Evolutionary conservation across 2,329 filamentous ascomycete species (phyloP), one percentile per base, ranked within the genome.

Genomic region (Exophiala viscosa): DNA sequence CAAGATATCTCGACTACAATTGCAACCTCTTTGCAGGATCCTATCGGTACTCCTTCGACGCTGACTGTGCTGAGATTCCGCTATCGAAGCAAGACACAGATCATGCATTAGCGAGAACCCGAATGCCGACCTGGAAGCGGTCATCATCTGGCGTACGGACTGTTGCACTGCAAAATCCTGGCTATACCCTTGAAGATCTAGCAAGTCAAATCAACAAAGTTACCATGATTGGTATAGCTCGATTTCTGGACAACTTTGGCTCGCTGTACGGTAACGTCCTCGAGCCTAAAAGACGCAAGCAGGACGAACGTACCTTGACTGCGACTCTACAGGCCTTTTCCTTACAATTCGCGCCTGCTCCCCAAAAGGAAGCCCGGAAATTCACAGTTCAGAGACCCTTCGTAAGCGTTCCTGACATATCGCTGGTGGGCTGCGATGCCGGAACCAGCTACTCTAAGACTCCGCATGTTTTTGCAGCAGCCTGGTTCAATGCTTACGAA

Each of bases 191-290:
- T 7, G 48, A 55, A 34, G 28, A 17, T 20, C 28, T 55, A 4
- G 39, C 43, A 11, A 41, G 23, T 13, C 53, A 52, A 20, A 52
- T 49, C 17, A 55, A 42, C 38, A 45, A 52, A 17, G 48, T 55
- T 13, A 55, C 53, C 15, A 52, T 55, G 53, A 38, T 55, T 28
- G 53, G 53, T 17, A 48, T 55, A 10, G 53, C 53, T n/a, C 44
- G 53, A 32, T 55, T 55, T 14, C 36, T 55, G 15, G 53, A 55
- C 45, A 55, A 55, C 44, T 55, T 55, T 52, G 48, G 53, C 10
- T 39, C 48, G 11, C 20, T 55, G 3, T 55, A 55, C 23, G 42
- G 48, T n/a, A 55, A 55, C 20, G 35, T 17, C 17, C 41, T 55
- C 20, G 48, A 52, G 13, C 48, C 43, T 34, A 52, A 49, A 23